These are phyloP conservation scores for Colletotrichum plurivorum DNA, from an alignment of 2,329 filamentous ascomycete genomes.

Conservation along the genomic window DNA sequence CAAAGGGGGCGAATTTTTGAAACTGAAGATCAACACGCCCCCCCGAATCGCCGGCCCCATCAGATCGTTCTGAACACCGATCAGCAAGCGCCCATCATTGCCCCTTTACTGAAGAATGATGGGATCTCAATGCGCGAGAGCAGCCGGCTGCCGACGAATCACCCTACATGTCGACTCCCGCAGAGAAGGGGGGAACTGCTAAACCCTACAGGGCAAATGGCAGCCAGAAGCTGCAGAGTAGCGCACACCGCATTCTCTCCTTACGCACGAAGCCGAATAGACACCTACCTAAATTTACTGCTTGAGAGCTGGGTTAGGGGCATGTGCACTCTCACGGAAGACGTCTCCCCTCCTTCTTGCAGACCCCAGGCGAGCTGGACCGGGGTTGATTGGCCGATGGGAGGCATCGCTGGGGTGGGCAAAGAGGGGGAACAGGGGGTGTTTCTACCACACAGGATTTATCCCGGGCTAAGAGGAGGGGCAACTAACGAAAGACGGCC, in stretches of 20 bases:
- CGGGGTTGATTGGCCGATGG: constrained; percentile 2
- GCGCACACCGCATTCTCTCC: too few species aligned
- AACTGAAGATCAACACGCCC: constrained; percentile 3
- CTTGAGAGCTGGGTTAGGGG: too few species aligned
- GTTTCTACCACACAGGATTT: background rate
- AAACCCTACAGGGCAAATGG: too few species aligned
- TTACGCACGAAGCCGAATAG: too few species aligned
- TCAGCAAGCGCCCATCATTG: background rate
- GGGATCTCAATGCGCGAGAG: background rate
- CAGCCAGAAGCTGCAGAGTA: too few species aligned
- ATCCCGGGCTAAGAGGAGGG: too few species aligned
- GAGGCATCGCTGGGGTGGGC: constrained; percentile 3
- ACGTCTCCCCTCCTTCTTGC: background rate
- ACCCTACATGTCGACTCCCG: too few species aligned
- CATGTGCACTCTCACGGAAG: constrained; percentile 2
- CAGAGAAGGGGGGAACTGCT: too few species aligned
- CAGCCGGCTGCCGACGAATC: too few species aligned
- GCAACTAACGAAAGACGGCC: too few species aligned
- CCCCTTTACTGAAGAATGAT: constrained; percentile 10
- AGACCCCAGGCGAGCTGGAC: background rate
- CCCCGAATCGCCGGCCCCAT: background rate
- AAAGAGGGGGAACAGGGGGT: background rate
- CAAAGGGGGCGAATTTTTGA: background rate
- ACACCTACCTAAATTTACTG: too few species aligned
- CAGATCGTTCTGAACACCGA: background rate